Base-by-base conservation (phyloP, 169 alveolate genomes). In the Toxoplasma gondii region DNA sequence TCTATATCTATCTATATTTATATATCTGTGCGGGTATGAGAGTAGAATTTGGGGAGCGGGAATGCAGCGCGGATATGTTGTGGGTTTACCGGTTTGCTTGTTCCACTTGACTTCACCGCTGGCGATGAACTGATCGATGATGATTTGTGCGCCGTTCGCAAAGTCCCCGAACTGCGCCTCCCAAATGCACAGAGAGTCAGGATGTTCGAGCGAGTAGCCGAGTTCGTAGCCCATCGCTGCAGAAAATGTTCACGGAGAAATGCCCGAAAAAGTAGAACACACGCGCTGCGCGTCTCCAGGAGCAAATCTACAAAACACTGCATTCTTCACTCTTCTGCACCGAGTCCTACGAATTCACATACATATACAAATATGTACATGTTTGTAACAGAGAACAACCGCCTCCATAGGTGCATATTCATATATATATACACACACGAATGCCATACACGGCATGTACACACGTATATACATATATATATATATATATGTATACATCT, bases 101-200 rank as follows among this genome's bases (percentile, higher is more conserved):
- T 98, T 97, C 99, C 99, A 99, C 96, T 98, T 99, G 78, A 99
- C 97, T 94, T 98, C 99, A 2, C 99, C 99, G 43, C 99, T 95
- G 67, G 98, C 98, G 29, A 99, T 96, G 94, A 98, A 98, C 92
- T 98, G 98, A 95, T 99, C 99, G 82, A 98, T 98, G 84, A 98
- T 97, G 74, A 98, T 97, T 96, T 99, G 99, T 36, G 99, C 99
- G 41, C 98, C 99, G 92, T 99, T 99, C 53, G 99, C 98, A 95
- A 99, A 99, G 96, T 99, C 99, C 69, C 99, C 99, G 91, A 99
- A 99, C 96, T 99, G 98, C 38, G 96, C 99, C 95, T 98, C 99
- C 99, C 99, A 98, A 38, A 98, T 97, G 92, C 97, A 95, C 86
- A 98, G 94, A 22, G 97, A 97, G 95, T 98, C 98, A 49, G 99